These are phyloP conservation scores for Dichotomopilus funicola DNA, from an alignment of 2,329 filamentous ascomycete species.

Conservation along the genomic window DNA sequence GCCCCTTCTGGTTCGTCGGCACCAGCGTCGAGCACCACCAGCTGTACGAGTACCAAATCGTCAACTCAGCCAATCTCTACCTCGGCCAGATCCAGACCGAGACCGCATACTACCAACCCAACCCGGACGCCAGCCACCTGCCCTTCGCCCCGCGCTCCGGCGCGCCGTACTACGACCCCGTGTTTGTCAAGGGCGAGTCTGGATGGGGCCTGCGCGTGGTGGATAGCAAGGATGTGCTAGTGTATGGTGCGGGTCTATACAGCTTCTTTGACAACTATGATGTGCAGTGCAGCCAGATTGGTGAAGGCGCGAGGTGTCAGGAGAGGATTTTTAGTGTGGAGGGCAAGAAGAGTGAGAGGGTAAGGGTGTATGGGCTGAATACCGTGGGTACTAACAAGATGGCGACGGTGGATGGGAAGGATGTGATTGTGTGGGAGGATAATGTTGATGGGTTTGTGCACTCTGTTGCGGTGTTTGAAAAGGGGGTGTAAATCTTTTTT, in stretches of 20 bases:
- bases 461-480: constrained; percentile 20
- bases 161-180: constrained; percentile 37
- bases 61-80: constrained; percentile 50
- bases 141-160: constrained; percentile 40
- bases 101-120: constrained; percentile 60
- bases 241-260: constrained; percentile 57
- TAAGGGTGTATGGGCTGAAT: constrained; percentile 41
- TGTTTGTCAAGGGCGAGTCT: constrained; percentile 40
- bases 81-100: constrained; percentile 59
- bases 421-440: constrained; percentile 20
- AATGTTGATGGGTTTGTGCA: constrained; percentile 22
- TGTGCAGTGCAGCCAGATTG: constrained; percentile 31
- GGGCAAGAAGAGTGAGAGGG: constrained; percentile 25
- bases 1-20: constrained; percentile 50
- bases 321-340: constrained; percentile 34
- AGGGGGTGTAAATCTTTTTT: background rate
- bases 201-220: constrained; percentile 56
- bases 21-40: constrained; percentile 55
- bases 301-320: constrained; percentile 35
- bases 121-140: constrained; percentile 42
- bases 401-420: constrained; percentile 27
- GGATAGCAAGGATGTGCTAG: constrained; percentile 42
- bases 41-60: constrained; percentile 58
- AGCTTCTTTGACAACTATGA: constrained; percentile 54
- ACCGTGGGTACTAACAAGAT: constrained; percentile 39